phyloP scores from a whole-genome alignment of 208 protist genomes.

The Leishmania aethiopica region DNA sequence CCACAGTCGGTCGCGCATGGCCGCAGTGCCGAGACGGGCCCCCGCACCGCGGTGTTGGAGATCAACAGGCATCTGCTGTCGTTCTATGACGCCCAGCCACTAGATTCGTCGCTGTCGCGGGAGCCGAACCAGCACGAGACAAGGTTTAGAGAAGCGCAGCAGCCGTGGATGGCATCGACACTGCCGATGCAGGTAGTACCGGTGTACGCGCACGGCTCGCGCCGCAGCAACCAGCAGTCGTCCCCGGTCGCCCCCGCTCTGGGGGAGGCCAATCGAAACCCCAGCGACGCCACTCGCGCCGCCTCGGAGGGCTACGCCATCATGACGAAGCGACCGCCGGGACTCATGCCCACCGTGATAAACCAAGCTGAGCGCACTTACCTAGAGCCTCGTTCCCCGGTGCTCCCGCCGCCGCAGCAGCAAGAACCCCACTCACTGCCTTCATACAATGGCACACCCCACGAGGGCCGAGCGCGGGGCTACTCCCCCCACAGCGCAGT shows the following conservation, averaged over 20 bases:
- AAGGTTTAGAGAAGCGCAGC: neutral
- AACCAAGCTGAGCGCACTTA: neutral
- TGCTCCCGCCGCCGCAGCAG: neutral
- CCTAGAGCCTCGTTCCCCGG: neutral
- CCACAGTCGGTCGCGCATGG: neutral
- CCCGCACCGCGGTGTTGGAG: neutral
- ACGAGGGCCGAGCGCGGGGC: neutral
- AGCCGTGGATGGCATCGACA: neutral
- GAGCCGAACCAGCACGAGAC: neutral
- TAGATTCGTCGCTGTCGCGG: neutral
- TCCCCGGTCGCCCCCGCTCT: neutral
- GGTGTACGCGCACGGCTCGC: neutral
- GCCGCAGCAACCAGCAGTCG: neutral
- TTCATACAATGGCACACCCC: neutral
- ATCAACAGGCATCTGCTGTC: neutral
- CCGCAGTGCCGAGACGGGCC: neutral
- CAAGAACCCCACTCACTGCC: neutral
- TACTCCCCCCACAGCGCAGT: neutral
- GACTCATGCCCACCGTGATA: neutral
- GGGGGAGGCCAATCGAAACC: neutral
- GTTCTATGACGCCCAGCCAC: neutral
- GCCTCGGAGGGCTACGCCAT: neutral
- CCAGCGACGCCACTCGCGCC: neutral
- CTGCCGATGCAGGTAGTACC: neutral
- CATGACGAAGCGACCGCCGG: neutral